Conservation (phyloP, 2,329 filamentous ascomycete genomes). For the Cladosporium halotolerans region DNA sequence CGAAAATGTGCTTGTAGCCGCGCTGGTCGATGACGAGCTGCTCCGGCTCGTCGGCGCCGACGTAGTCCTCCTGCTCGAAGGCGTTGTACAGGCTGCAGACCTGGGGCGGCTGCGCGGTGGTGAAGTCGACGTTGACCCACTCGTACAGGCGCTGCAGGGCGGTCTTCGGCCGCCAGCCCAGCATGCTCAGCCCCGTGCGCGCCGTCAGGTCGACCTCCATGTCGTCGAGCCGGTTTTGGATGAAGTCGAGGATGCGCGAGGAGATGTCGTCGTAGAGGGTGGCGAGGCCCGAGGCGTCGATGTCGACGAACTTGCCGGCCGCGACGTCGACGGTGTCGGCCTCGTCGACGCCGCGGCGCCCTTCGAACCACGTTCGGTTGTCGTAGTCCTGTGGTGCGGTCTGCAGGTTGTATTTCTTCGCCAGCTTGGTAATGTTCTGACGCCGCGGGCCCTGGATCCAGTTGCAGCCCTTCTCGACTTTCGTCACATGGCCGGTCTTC, state of each 20-base stretch:
- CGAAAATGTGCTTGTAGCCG: slow-evolving; percentile 8
- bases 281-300: background rate
- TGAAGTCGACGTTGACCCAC: slow-evolving; percentile 9
- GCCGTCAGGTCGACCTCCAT: slow-evolving; percentile 6
- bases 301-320: slow-evolving; percentile 7
- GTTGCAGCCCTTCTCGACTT: slow-evolving; percentile 8
- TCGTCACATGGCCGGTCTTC: slow-evolving; percentile 2
- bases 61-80: slow-evolving; percentile 9
- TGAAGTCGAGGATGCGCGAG: slow-evolving; percentile 4
- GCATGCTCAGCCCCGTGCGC: slow-evolving; percentile 5
- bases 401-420: slow-evolving; percentile 3
- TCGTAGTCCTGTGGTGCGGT: slow-evolving; percentile 6
- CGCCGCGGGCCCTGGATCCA: slow-evolving; percentile 8
- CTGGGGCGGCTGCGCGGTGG: slow-evolving; percentile 3
- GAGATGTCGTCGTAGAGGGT: slow-evolving; percentile 2
- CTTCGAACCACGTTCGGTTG: slow-evolving; percentile 2
- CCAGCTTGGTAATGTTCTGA: slow-evolving; percentile 6
- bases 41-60: slow-evolving; percentile 1
- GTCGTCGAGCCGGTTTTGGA: slow-evolving; percentile 1
- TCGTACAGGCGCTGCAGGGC: slow-evolving; percentile 7
- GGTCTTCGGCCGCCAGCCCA: slow-evolving; percentile 5
- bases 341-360: background rate
- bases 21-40: slow-evolving; percentile 5
- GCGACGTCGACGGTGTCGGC: background rate
- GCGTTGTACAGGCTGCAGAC: slow-evolving; percentile 6